Base-by-base conservation (phyloP, 73 alveolate species). In the Paraurostyla sp. region DNA sequence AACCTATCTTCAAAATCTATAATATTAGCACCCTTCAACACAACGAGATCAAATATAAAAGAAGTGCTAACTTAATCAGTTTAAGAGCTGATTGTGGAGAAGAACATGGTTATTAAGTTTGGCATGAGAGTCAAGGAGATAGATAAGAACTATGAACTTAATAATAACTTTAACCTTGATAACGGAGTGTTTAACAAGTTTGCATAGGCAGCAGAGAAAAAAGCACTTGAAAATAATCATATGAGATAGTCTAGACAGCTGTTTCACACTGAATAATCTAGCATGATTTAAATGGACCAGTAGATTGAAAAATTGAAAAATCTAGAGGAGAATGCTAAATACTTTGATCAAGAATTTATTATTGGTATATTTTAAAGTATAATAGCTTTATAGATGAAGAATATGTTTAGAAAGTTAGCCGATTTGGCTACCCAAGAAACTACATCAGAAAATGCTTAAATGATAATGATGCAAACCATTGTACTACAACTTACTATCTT, bases 81-180 rank as follows among this genome's bases (percentile, higher is more conserved):
- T 9, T 56, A 57, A 46, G 91, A 69, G 16, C 52, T 41, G n/a
- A 25, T 91, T 50, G 89, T 87, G 50, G 90, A 88, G 76, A 90
- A 94, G 84, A 86, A 88, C 58, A 85, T 83, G 43, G 51, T 92
- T 23, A 91, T 92, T 38, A 88, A 81, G 81, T 94, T 92, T 49
- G 93, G 84, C 56, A 92, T 92, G 22, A 86, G 91, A 76, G 93
- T 87, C 38, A 92, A 91, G 83, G 96, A 92, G 42, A 58, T 85
- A 84, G 93, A 94, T 87, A 68, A 96, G 68, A 40, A 83, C 51
- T 94, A 94, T 87, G 98, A 94, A 83, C 65, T 91, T 43, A 89
- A 94, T 91, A 94, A 94, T 80, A 94, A 94, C 80, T 89, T 87
- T 49, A 96, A 94, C 78, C 91, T 92, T 18, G 98, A 94, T 78